Base-by-base conservation (phyloP, 2,329 filamentous ascomycete genomes). In the Lachnellula occidentalis region DNA sequence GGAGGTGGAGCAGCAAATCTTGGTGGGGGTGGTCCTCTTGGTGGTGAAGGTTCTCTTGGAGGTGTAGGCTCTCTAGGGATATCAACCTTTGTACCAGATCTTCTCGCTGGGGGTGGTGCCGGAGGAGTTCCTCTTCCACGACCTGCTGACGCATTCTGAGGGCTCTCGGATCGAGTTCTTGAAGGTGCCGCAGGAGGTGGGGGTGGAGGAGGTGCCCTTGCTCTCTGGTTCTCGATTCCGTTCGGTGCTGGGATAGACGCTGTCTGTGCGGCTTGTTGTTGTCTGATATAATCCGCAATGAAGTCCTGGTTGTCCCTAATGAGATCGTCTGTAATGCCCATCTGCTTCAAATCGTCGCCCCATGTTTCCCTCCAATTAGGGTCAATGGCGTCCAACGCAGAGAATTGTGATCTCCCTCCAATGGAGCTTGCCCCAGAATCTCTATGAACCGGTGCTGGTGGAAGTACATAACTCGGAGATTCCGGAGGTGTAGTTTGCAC, bases 1-100 rank as follows among this genome's bases (percentile, higher is more conserved):
- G 92, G 89, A 34, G 94, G 94, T 45, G 94, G 94, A 8, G 90
- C 92, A 61, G 85, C 81, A 74, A 95, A 97, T 64, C 79, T 80
- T 8, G 83, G 82, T 50, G 85, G 80, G 21, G 84, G 80, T 9
- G 79, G 78, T 24, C 73, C 71, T 54, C 69, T 66, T 17, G 85
- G 82, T 12, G 90, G 88, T 14, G 86, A 84, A 14, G 86, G 81
- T 56, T 90, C 86, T 66, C 85, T 79, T 31, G 86, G 80, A n/a
- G 88, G 82, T 74, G 78, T 75, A n/a, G 74, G 72, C 59, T 78
- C 77, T 53, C 72, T 66, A 43, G 70, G 66, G 9, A 69, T 51
- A 22, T 83, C 80, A 19, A 70, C 56, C 67, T 81, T 76, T 69
- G 76, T 70, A 70, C 80, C 75, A 46, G 76, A 87, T 71, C 71